These are phyloP conservation scores for Stemphylium beticola DNA, from an alignment of 2,329 filamentous ascomycete genomes.

Conservation along the genomic window DNA sequence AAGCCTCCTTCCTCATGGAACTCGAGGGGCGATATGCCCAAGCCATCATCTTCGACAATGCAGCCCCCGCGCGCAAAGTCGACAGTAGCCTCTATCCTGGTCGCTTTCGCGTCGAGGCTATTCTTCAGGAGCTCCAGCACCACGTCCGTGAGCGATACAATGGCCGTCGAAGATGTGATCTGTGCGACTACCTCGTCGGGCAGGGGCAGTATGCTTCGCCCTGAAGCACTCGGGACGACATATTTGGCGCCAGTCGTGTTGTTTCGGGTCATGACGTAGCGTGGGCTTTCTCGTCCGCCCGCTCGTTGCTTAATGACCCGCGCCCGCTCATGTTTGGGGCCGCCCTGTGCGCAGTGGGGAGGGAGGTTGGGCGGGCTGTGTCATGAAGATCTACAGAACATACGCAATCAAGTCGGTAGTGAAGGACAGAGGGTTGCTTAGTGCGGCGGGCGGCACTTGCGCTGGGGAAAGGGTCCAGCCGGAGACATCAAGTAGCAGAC, in stretches of 20 bases:
- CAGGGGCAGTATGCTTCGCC: constrained; percentile 66
- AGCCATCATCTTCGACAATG: constrained; percentile 81
- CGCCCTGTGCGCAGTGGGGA: background rate
- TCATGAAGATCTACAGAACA: constrained; percentile 14
- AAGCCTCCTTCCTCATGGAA: constrained; percentile 75
- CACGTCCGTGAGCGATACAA: constrained; percentile 76
- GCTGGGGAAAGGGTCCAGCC: constrained; percentile 23
- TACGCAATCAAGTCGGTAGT: constrained; percentile 9
- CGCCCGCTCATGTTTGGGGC: constrained; percentile 13
- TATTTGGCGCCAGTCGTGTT: constrained; percentile 2
- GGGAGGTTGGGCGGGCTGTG: constrained; percentile 1
- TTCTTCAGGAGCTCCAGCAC: constrained; percentile 79
- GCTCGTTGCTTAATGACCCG: constrained; percentile 6
- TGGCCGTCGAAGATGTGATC: constrained; percentile 82
- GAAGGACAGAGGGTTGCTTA: constrained; percentile 4
- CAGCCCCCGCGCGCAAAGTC: constrained; percentile 80
- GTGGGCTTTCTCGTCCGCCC: constrained; percentile 2
- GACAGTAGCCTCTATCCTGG: constrained; percentile 70
- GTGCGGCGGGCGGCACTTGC: constrained; percentile 12
- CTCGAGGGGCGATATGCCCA: constrained; percentile 75
- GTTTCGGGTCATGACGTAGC: constrained; percentile 22
- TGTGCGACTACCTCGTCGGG: constrained; percentile 75
- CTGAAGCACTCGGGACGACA: background rate
- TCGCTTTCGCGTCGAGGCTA: constrained; percentile 78
- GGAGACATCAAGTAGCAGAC: constrained; percentile 9